Conservation (phyloP, 306 rosid species). For the Sicyos edulis region DNA sequence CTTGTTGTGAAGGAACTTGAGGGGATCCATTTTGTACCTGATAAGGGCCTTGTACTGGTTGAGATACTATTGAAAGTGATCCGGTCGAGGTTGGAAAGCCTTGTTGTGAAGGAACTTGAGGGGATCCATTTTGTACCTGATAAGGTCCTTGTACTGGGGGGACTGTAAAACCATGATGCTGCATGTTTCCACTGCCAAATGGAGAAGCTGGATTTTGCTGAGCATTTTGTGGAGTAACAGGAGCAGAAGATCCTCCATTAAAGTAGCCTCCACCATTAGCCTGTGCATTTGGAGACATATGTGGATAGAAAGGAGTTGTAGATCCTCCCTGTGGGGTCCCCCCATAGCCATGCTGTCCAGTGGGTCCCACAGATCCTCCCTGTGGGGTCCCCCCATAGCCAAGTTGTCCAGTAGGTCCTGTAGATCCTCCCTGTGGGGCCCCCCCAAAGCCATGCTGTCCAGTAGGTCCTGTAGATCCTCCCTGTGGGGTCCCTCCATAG, state of each 20-base stretch:
- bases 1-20: constrained; percentile 39
- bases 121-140: constrained; percentile 37
- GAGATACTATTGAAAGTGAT: constrained; percentile 45
- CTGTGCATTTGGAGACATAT: constrained; percentile 14
- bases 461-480: too few species aligned
- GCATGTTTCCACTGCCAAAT: constrained; percentile 42
- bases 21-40: constrained; percentile 27
- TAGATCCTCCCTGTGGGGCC: too few species aligned
- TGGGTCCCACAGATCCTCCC: too few species aligned
- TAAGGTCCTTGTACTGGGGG: constrained; percentile 31
- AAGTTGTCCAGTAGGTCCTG: too few species aligned
- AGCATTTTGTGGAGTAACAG: constrained; percentile 19
- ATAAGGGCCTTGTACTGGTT: constrained; percentile 44
- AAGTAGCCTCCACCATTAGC: constrained; percentile 33
- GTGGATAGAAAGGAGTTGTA: constrained; percentile 16
- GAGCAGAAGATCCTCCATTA: constrained; percentile 40
- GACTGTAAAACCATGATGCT: constrained; percentile 15
- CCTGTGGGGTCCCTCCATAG: too few species aligned
- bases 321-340: constrained; percentile 23
- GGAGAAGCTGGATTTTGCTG: constrained; percentile 46
- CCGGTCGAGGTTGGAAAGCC: constrained; percentile 35
- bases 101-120: constrained; percentile 40
- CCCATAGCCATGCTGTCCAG: too few species aligned
- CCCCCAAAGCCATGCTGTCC: too few species aligned
- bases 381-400: too few species aligned